Base-by-base conservation (phyloP, 441 rosid species). In the Populus hybrid region DNA sequence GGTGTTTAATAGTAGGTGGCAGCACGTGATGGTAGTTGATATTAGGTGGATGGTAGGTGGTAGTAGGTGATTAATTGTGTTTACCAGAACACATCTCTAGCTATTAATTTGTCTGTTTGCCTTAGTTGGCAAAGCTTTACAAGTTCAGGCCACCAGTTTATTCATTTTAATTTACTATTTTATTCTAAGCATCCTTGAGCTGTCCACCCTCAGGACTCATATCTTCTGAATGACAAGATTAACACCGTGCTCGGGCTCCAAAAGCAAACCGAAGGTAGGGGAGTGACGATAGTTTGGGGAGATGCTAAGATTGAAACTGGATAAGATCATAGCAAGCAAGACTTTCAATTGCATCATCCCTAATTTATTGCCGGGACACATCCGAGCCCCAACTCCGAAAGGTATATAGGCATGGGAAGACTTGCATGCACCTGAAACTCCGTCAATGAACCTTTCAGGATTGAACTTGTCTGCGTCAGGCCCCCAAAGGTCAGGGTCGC, bases 401-500 rank as follows among this genome's bases (percentile, higher is more conserved):
- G 77, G 81, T n/a, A 83, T 69, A 40, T 75, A 77, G 23, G 65
- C 68, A 30, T 59, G 70, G 1, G 70, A 23, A 26, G 69, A 68
- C 42, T 73, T 74, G 78, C 81, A 74, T 0, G 78, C 81, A 23
- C 77, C 70, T 5, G 74, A 38, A 7, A 79, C 64, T 24, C 81
- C 81, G 26, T 73, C 23, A 2, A 9, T 9, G 28, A 83, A 83
- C 59, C 84, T 75, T 18, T 42, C 77, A 1, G 84, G 86, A 42
- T 81, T 72, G 75, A 84, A 80, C 16, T 46, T 57, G 72, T 67
- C 61, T 0, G 83, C 72, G 61, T 83, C 78, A 2, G 38, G 50
- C 32, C 79, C 81, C 83, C 82, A 76, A 21, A 64, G 28, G 42
- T 70, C 73, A 11, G 80, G 79, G 71, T 81, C 77, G 4, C 70